Percentiles rank a stretch among this genome's conserved stretches.
Conservation (phyloP, 2,329 filamentous ascomycete genomes). For the Sporothrix dimorphospora region DNA sequence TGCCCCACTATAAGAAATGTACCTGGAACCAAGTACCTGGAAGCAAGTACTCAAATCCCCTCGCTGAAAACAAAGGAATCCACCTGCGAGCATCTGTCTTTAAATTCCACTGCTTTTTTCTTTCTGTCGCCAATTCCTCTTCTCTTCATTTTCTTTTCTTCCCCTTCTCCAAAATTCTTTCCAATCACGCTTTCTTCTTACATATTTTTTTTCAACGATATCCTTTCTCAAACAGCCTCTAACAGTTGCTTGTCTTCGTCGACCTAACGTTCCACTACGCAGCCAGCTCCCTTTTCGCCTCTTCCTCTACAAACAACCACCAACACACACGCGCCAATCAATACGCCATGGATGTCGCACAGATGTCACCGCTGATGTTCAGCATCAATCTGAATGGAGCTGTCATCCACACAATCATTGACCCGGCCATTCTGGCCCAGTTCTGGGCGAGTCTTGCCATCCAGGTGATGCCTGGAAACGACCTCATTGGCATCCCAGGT, state of each 20-base stretch:
- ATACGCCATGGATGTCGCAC: conserved; percentile 13
- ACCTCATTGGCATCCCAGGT: conserved; percentile 29
- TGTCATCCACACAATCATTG: conserved; percentile 28
- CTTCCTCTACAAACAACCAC: background rate
- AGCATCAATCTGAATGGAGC: conserved; percentile 26
- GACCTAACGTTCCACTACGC: too few species aligned
- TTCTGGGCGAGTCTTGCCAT: conserved; percentile 30
- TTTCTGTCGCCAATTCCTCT: background rate
- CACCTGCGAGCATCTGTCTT: background rate
- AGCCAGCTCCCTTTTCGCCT: background rate
- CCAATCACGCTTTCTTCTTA: background rate
- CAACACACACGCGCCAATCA: background rate
- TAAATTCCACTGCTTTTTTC: background rate
- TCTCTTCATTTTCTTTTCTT: background rate
- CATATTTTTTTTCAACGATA: background rate
- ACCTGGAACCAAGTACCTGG: background rate
- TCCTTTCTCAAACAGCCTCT: too few species aligned
- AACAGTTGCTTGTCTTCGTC: too few species aligned
- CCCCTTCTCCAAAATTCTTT: background rate
- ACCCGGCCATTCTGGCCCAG: conserved; percentile 25
- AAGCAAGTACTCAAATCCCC: background rate
- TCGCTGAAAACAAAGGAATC: background rate
- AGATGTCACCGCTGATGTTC: conserved; percentile 26
- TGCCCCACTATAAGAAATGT: background rate
- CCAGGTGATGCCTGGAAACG: conserved; percentile 29